phyloP scores from a whole-genome alignment of 345 rosid species.

The Pugionium dolabratum region DNA sequence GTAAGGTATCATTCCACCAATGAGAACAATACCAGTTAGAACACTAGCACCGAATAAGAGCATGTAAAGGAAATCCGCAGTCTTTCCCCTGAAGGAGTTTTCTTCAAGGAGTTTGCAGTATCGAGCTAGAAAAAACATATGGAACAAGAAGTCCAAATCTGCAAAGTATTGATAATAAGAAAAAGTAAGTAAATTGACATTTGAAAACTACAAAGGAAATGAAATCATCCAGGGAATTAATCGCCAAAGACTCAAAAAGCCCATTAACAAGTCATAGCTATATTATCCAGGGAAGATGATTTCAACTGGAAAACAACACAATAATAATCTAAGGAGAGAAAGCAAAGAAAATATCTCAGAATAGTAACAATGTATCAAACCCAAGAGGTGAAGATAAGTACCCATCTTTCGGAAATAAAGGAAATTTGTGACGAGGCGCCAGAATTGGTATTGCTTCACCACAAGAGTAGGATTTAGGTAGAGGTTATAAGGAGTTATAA shows the following conservation, averaged over 20 bases:
- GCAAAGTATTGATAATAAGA: conserved; percentile 10
- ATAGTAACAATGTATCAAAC: neutral
- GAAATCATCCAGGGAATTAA: neutral
- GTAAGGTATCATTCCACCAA: conserved; percentile 95
- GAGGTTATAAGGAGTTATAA: conserved; percentile 79
- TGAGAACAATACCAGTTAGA: conserved; percentile 79
- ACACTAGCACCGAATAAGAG: conserved; percentile 88
- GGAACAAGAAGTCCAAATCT: conserved; percentile 98
- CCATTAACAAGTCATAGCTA: conserved; percentile 7
- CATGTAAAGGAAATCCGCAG: conserved; percentile 98
- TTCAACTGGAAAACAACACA: neutral
- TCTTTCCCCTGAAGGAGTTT: conserved; percentile 95
- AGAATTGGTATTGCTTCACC: conserved; percentile 81
- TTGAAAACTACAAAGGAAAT: neutral
- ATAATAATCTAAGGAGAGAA: neutral
- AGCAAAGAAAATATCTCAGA: neutral
- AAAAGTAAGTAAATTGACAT: neutral
- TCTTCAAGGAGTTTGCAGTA: conserved; percentile 97
- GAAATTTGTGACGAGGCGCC: conserved; percentile 99
- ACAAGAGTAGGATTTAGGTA: conserved; percentile 85
- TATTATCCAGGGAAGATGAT: neutral
- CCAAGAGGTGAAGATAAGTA: conserved; percentile 24
- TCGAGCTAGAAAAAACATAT: conserved; percentile 97
- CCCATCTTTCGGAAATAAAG: conserved; percentile 96
- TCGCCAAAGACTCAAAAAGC: conserved; percentile 1